Evolutionary conservation across 176 grass and related monocot genomes (phyloP), one percentile per base, ranked within the genome.

Genomic region (Paspalum notatum): DNA sequence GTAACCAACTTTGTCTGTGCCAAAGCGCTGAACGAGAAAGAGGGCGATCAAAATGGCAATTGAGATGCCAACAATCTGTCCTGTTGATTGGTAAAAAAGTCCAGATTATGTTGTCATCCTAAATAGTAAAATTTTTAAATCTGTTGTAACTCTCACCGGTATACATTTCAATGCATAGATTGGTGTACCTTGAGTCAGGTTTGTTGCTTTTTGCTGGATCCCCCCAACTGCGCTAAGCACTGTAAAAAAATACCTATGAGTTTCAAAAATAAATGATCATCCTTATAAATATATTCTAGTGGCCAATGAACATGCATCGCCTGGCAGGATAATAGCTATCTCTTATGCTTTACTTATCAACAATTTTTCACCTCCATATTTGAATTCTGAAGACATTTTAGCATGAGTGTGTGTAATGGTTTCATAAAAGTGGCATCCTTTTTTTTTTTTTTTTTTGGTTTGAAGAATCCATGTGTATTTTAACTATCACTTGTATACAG

Each of bases 1-100:
- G 79, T 91, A 94, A 60, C 92, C 92, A 78, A 94, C 86, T 82
- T 83, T 91, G 48, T 94, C 80, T 22, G 92, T 94, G 44, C 92
- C 92, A 82, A 89, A 91, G 9, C 61, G 68, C 71, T 94, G 92
- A 55, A 85, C 61, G 44, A 59, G 24, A 78, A 94, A 94, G 12
- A 94, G 92, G 61, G 66, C 21, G 12, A 94, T 84, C 72, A 94
- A 69, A 80, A 94, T 89, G 54, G 24, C 86, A 48, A 91, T 85
- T 40, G 92, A 65, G 11, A 91, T 94, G 38, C 76, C 73, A 55
- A 84, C 84, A 71, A 94, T 94, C 12, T 84, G 64, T 51, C 72
- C 89, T 94, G 84, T 81, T 64, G 72, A 75, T 74, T 20, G 62
- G 9, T 17, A 20, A 62, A 57, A 51, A 47, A 21, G 56, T 17